Base-by-base conservation (phyloP, 1,139 yeast species). In the Kodamaea alishanica region DNA sequence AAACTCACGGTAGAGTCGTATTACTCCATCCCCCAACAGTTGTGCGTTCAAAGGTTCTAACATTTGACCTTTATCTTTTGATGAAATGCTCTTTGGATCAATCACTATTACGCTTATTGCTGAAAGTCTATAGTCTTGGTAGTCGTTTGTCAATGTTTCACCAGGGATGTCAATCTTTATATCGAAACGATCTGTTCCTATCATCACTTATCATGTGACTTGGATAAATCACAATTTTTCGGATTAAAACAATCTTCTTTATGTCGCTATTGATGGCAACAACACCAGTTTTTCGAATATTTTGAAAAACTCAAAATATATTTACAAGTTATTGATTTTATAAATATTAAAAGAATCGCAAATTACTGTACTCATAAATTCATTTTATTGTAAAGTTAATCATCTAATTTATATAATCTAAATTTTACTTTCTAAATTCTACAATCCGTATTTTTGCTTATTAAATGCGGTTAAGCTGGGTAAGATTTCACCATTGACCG, bases 11-110 rank as follows among this genome's bases (percentile, higher is more conserved):
- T 70, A 87, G n/a, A 87, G 61, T 38, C 86, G 69, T 8, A 87
- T 77, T 6, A 83, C 78, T 0, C 96, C 96, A 40, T 78, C 67
- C 1, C 95, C 95, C 41, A 85, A 54, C 52, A 79, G 75, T 40
- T 65, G 67, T 8, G 84, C 84, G 48, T 65, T 73, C 24, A 82
- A 57, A 2, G 81, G 82, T 54, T 75, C 82, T 28, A 58, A 53
- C 4, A 51, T 46, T 34, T n/a, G n/a, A n/a, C n/a, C 35, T 8
- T 35, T 38, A 15, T 39, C 20, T 11, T 20, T 15, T 6, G 38
- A 23, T 30, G 33, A 31, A 15, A 8, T 15, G 20, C 15, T 26
- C 27, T 24, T 32, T 9, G 39, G 43, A 39, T 66, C 66, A 34
- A 68, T 58, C 8, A 58, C 53, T 7, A 64, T 60, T 24, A 68